Conservation (phyloP, 2,329 filamentous ascomycete genomes). For the Ophiostoma ips region DNA sequence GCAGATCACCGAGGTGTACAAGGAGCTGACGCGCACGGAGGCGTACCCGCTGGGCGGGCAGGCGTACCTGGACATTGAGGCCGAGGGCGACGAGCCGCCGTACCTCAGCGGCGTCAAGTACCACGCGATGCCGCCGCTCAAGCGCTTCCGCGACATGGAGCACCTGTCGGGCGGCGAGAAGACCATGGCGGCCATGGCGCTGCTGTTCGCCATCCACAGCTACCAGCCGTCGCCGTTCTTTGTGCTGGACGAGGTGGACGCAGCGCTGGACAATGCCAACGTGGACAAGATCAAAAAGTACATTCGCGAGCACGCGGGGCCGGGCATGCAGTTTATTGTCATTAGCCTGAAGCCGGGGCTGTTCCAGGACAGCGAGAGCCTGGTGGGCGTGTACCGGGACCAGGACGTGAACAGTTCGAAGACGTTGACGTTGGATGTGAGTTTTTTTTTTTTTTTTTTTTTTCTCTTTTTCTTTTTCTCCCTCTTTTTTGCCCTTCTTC, state of each 20-base stretch:
- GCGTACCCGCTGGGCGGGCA: slow-evolving; percentile 89
- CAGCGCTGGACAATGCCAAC: slow-evolving; percentile 94
- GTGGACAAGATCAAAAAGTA: slow-evolving; percentile 95
- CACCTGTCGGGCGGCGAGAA: slow-evolving; percentile 95
- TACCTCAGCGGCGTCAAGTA: slow-evolving; percentile 96
- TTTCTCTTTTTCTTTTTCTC: neutral
- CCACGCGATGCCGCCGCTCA: slow-evolving; percentile 95
- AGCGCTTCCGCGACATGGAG: slow-evolving; percentile 98
- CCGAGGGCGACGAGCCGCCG: slow-evolving; percentile 79
- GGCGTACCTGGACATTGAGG: slow-evolving; percentile 77
- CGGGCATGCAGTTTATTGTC: slow-evolving; percentile 98
- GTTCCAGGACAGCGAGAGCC: slow-evolving; percentile 90
- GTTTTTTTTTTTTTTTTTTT: slow-evolving; percentile 24
- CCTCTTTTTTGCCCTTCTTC: neutral
- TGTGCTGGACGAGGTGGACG: slow-evolving; percentile 94
- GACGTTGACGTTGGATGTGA: slow-evolving; percentile 88
- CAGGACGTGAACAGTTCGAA: slow-evolving; percentile 87
- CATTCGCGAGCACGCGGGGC: slow-evolving; percentile 82
- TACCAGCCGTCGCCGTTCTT: slow-evolving; percentile 96
- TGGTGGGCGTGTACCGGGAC: slow-evolving; percentile 92
- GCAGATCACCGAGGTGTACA: slow-evolving; percentile 87
- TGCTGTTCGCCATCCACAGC: slow-evolving; percentile 91
- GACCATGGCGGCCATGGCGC: slow-evolving; percentile 93
- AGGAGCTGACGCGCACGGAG: slow-evolving; percentile 78
- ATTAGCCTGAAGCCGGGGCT: slow-evolving; percentile 91